phyloP scores from a whole-genome alignment of 1,139 yeast genomes.

The Suhomyces bokatorum region DNA sequence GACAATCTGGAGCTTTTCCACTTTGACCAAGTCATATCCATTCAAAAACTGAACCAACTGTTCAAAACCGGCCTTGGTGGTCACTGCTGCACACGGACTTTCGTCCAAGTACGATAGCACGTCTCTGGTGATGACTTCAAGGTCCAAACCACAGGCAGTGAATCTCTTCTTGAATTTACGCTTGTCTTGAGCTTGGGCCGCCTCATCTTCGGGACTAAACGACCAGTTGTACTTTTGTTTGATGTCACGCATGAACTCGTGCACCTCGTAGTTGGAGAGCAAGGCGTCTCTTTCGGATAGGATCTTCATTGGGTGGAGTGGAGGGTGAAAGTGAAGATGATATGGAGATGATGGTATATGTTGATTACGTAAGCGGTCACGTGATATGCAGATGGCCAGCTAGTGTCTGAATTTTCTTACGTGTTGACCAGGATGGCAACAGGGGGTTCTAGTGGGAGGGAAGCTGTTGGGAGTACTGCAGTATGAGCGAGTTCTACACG shows the following conservation, averaged over 20 bases:
- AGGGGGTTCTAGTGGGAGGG: too few relatives aligned
- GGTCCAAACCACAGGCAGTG: conserved; percentile 46
- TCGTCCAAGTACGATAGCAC: conserved; percentile 49
- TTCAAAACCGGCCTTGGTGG: conserved; percentile 49
- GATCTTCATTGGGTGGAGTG: conserved; percentile 36
- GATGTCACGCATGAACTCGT: conserved; percentile 55
- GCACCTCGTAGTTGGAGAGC: conserved; percentile 73
- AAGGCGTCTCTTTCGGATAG: conserved; percentile 57
- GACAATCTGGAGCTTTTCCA: conserved; percentile 81
- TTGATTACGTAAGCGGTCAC: background rate
- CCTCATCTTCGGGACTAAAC: conserved; percentile 40
- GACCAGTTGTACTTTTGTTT: conserved; percentile 51
- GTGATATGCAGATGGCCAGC: too few relatives aligned
- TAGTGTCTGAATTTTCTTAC: too few relatives aligned
- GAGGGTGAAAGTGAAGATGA: background rate
- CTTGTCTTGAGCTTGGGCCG: conserved; percentile 19
- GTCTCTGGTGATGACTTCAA: conserved; percentile 73
- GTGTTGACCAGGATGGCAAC: too few relatives aligned
- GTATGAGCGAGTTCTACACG: too few relatives aligned
- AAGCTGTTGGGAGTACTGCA: too few relatives aligned
- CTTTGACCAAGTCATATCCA: conserved; percentile 64
- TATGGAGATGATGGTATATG: too few relatives aligned
- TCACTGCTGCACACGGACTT: conserved; percentile 44
- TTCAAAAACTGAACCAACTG: conserved; percentile 54
- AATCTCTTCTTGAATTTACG: conserved; percentile 42